phyloP scores from a whole-genome alignment of 2,329 filamentous ascomycete genomes.

The Madurella fahalii region DNA sequence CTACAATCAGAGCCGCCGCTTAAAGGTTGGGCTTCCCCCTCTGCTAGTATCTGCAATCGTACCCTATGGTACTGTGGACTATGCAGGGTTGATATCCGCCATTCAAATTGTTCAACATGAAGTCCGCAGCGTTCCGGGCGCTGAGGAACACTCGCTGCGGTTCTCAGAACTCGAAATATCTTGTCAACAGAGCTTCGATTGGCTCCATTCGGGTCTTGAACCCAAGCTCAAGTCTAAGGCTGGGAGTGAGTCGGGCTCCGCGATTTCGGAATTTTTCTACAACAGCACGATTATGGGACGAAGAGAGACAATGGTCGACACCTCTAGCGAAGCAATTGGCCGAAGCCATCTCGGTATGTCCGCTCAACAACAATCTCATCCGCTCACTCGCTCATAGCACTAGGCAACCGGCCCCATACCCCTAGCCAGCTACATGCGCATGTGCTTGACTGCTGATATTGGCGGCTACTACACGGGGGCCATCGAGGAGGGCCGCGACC shows the following conservation, averaged over 20 bases:
- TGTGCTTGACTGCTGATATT: slow-evolving; percentile 87
- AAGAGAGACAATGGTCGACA: slow-evolving; percentile 75
- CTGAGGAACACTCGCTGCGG: slow-evolving; percentile 14
- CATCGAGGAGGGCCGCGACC: slow-evolving; percentile 65
- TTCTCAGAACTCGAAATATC: neutral
- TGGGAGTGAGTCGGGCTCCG: neutral
- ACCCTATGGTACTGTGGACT: neutral
- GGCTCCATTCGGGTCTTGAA: slow-evolving; percentile 4
- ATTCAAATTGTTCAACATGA: slow-evolving; percentile 16
- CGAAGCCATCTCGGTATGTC: slow-evolving; percentile 74
- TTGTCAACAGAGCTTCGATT: slow-evolving; percentile 1
- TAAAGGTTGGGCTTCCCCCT: neutral
- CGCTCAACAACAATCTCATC: neutral
- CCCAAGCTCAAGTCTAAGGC: neutral
- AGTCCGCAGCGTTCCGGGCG: slow-evolving; percentile 14
- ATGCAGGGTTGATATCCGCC: slow-evolving; percentile 5
- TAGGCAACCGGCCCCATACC: slow-evolving; percentile 81
- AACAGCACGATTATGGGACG: slow-evolving; percentile 5
- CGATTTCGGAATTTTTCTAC: slow-evolving; percentile 16
- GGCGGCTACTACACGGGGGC: slow-evolving; percentile 91
- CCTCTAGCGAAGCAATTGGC: slow-evolving; percentile 83
- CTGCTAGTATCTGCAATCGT: too few relatives aligned
- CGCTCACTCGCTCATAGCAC: neutral
- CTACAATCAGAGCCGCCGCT: neutral
- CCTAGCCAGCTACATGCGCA: slow-evolving; percentile 94